phyloP scores from a whole-genome alignment of 2,329 filamentous ascomycete species.

The Cylindrodendrum hubeiense region DNA sequence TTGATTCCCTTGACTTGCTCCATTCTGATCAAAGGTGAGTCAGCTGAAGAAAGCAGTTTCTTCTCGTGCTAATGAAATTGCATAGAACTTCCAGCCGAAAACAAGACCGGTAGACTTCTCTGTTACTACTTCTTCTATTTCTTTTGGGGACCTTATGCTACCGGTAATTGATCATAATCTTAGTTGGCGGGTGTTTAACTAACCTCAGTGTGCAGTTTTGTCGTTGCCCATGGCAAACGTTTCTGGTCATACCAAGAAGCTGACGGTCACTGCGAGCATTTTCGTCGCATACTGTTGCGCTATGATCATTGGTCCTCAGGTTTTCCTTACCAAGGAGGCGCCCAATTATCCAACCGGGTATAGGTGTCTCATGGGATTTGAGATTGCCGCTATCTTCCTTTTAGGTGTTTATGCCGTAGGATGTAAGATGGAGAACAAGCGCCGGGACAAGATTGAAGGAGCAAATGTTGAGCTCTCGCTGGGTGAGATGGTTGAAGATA shows the following conservation, averaged over 20 bases:
- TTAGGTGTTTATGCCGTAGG: not conserved
- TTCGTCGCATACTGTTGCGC: conserved; percentile 59
- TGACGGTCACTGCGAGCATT: conserved; percentile 57
- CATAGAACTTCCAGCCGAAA: conserved; percentile 49
- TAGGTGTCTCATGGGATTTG: conserved; percentile 2
- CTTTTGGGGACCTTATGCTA: conserved; percentile 46
- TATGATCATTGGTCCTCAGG: conserved; percentile 51
- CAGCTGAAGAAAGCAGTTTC: not conserved
- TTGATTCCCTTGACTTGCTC: conserved; percentile 25
- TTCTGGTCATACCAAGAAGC: conserved; percentile 42
- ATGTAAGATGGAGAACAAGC: not conserved
- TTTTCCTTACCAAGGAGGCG: conserved; percentile 58
- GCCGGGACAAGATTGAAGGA: conserved; percentile 5
- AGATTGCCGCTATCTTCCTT: conserved; percentile 10
- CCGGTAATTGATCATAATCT: conserved; percentile 23
- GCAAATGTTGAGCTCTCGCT: not conserved
- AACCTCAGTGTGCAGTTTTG: conserved; percentile 12
- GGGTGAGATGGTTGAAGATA: conserved; percentile 1
- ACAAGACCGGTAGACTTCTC: conserved; percentile 51
- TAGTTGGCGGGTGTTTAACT: conserved; percentile 2
- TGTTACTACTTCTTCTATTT: conserved; percentile 29
- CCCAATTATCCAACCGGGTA: conserved; percentile 54
- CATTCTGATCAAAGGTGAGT: conserved; percentile 3
- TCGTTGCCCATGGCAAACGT: conserved; percentile 42
- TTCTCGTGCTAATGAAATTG: not conserved